These are phyloP conservation scores for Starmerella bombi DNA, from an alignment of 805 yeast genomes.

Conservation along the genomic window DNA sequence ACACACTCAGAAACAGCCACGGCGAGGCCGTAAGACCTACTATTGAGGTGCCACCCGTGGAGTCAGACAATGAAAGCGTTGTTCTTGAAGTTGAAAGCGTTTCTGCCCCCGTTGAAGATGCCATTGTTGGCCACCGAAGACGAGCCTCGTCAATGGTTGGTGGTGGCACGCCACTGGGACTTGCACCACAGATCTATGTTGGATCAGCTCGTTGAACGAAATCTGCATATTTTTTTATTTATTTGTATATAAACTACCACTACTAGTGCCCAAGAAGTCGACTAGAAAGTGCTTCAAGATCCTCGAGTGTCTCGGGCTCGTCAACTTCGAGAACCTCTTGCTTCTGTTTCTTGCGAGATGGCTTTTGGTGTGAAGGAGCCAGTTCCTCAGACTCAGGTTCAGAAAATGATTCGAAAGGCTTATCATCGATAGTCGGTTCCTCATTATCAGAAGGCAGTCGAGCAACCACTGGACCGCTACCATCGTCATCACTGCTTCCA, in stretches of 20 bases:
- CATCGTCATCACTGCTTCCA: constrained; percentile 20
- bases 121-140: constrained; percentile 7
- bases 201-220: neutral
- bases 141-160: constrained; percentile 19
- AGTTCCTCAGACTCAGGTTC: constrained; percentile 26
- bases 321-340: constrained; percentile 53
- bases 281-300: constrained; percentile 55
- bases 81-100: constrained; percentile 2
- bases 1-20: constrained; percentile 15
- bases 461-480: constrained; percentile 5
- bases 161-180: constrained; percentile 17
- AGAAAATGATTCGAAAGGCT: neutral
- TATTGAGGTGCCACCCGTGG: constrained; percentile 4
- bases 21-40: constrained; percentile 15
- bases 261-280: constrained; percentile 18
- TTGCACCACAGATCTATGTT: constrained; percentile 1
- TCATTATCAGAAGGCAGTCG: constrained; percentile 13
- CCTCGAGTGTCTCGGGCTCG: constrained; percentile 83
- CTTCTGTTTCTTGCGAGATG: constrained; percentile 11
- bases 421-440: constrained; percentile 2
- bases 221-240: neutral
- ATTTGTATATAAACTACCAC: neutral
- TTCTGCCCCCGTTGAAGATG: neutral
- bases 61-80: neutral
- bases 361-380: constrained; percentile 18